Evolutionary conservation across 805 yeast genomes (phyloP), one percentile per base, ranked within the genome.

Genomic region (Sugiyamaella marilandica): DNA sequence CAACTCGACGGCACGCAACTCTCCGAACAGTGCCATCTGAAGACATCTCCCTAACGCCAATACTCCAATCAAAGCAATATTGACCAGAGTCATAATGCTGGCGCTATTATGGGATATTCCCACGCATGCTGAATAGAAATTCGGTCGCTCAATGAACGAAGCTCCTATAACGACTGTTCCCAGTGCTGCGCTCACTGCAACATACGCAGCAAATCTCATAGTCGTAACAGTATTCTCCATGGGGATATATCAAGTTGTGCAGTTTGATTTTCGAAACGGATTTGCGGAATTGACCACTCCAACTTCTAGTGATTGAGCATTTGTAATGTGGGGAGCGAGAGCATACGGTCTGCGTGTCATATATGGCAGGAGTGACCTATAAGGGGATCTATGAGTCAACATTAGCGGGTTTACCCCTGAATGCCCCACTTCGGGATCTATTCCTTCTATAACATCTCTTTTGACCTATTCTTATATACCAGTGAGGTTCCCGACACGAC

Each of bases 1-100:
- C 50, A 77, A 68, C 65, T 92, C 99, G 33, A 86, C 75, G 13
- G 82, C 69, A 52, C 96, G 74, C 49, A 92, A 70, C 52, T 81
- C 82, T 0, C 96, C 96, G 71, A 90, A 89, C 35, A 66, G 52
- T 35, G 61, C 47, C 45, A 57, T 49, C 49, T 58, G 58, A 10
- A 64, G 44, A n/a, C 49, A 41, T 47, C 50, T 55, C 4, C 62
- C 59, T 11, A 58, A 5, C 11, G 52, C 32, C 21, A 55, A 33
- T 21, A 46, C 51, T 31, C 59, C 33, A 16, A 59, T 52, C 18
- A 63, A 47, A 7, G 59, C 61, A 54, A 65, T 53, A 51, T 68
- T 67, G 46, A 57, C 52, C 33, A 69, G 45, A 9, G 82, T 65
- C 14, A 76, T 57, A 67, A 83, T 74, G 53, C 79, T 75, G 69